Base-by-base conservation (phyloP, 2,329 filamentous ascomycete genomes). In the Sporothrix curviconia region DNA sequence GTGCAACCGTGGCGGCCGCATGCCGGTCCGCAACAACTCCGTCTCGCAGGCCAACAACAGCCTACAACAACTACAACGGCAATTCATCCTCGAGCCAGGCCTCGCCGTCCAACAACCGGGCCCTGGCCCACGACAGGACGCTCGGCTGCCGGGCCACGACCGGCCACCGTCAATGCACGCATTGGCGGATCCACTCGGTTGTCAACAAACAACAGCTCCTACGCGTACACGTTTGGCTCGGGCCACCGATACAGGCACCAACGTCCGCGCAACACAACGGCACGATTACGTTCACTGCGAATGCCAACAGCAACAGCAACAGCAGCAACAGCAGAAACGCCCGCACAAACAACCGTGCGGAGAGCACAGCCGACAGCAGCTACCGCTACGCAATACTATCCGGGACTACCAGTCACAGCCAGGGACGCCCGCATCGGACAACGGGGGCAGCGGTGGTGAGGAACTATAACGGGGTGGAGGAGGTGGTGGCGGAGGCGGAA, bases 361-460 rank as follows among this genome's bases (percentile, higher is more conserved):
- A 58, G 22, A 58, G 56, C 53, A 49, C 59, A 1, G 47, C 51
- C 14, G 51, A 57, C 34, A 59, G 49, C 53, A 56, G 37, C 49
- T 57, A 55, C 44, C 54, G 54, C 25, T 59, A 59, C 34, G 49
- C n/a, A 59, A 17, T 55, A 47, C 57, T 61, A 59, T n/a, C 57
- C 50, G 50, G 5, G 50, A 59, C 56, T 57, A 59, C 50, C 53
- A 44, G 54, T 55, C 54, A 1, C 57, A 54, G 44, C 53, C 57
- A 0, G 36, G 32, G 7, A 57, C 59, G 15, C 59, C 59, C 1
- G 22, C 49, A 1, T 53, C 56, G 7, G 53, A 59, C n/a, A 40
- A 42, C 3, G 44, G 57, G 4, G 32, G 42, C n/a, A n/a, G n/a
- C n/a, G n/a, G n/a, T n/a, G n/a, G n/a, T n/a, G n/a, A n/a, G n/a